phyloP scores from a whole-genome alignment of 257 asterid species.

The Solanum piurae region DNA sequence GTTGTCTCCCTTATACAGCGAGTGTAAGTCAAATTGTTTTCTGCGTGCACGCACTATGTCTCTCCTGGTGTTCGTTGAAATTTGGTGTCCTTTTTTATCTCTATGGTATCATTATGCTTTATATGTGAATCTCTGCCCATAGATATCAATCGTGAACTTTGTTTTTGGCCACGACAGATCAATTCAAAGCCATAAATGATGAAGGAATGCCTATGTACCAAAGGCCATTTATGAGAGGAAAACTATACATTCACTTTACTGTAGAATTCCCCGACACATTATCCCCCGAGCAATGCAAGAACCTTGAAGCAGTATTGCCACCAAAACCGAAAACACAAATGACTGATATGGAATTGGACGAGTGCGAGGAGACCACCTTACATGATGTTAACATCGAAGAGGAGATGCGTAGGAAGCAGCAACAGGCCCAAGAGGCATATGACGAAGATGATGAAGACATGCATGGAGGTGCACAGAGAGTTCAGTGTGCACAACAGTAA shows the following conservation, averaged over 20 bases:
- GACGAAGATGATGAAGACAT: constrained; percentile 13
- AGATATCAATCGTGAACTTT: neutral
- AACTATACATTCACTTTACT: constrained; percentile 17
- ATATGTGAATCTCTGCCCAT: neutral
- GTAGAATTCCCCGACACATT: constrained; percentile 19
- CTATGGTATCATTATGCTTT: neutral
- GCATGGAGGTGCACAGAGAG: constrained; percentile 16
- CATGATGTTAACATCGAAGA: constrained; percentile 15
- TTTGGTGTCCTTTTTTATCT: neutral
- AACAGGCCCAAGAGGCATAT: constrained; percentile 11
- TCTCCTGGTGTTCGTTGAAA: neutral
- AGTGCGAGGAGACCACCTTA: constrained; percentile 16
- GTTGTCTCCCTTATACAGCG: neutral
- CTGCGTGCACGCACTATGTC: neutral
- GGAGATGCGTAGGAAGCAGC: constrained; percentile 14
- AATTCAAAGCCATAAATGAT: constrained; percentile 20
- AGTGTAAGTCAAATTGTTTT: neutral
- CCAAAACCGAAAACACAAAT: constrained; percentile 5
- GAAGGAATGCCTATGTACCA: constrained; percentile 26
- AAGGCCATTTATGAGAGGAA: constrained; percentile 24
- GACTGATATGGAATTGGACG: constrained; percentile 14
- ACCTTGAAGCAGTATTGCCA: constrained; percentile 5
- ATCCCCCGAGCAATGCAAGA: constrained; percentile 10
- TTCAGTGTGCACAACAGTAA: constrained; percentile 24
- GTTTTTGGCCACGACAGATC: neutral